phyloP scores from a whole-genome alignment of 805 yeast species.

The Candida caryicola region DNA sequence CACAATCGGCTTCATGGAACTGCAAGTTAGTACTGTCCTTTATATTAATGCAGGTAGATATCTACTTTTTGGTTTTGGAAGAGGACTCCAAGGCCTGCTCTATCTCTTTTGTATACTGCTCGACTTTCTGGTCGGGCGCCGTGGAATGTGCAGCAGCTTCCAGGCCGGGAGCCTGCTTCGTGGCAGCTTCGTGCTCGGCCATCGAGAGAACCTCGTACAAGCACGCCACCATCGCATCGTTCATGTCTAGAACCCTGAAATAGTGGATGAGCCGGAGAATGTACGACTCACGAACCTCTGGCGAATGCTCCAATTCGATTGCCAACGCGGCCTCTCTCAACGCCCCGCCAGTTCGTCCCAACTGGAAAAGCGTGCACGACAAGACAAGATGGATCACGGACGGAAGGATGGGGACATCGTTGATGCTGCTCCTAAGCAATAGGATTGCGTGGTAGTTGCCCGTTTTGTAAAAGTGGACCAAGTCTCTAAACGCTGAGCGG shows the following conservation, averaged over 20 bases:
- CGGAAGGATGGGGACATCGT: slow-evolving; percentile 2
- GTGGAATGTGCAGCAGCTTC: not conserved
- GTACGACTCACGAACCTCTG: slow-evolving; percentile 13
- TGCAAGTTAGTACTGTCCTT: too few relatives aligned
- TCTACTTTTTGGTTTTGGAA: not conserved
- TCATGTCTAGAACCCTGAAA: slow-evolving; percentile 15
- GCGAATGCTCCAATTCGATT: slow-evolving; percentile 20
- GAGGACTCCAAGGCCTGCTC: not conserved
- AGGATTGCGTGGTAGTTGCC: not conserved
- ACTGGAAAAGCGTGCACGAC: slow-evolving; percentile 18
- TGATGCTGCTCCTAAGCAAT: not conserved
- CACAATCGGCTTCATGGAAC: too few relatives aligned
- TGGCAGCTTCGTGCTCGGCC: slow-evolving; percentile 3
- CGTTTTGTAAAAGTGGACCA: not conserved
- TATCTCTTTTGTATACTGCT: not conserved
- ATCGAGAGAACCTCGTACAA: slow-evolving; percentile 12
- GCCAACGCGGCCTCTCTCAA: slow-evolving; percentile 24
- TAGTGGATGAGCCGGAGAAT: slow-evolving; percentile 14
- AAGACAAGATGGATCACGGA: slow-evolving; percentile 15
- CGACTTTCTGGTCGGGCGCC: not conserved
- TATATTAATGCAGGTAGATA: not conserved
- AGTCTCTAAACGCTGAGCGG: not conserved
- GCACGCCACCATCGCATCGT: slow-evolving; percentile 10
- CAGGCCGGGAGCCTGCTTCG: not conserved
- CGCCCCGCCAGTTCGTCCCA: slow-evolving; percentile 24